phyloP scores from a whole-genome alignment of 352 stramenopile species.

The Pythium phragmitis region DNA sequence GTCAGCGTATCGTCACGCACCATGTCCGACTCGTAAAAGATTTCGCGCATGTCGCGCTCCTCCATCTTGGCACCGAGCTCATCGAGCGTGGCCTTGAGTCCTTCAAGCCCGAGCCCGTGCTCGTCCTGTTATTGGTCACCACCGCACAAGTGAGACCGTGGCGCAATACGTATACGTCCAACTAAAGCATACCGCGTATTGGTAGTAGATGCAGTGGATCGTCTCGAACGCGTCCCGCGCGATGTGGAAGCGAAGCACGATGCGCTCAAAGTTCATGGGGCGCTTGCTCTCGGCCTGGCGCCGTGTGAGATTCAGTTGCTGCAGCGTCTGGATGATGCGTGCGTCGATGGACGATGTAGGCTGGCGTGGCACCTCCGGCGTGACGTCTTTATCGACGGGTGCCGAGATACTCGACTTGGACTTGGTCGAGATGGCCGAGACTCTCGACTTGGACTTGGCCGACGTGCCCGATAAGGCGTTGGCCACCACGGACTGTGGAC shows the following conservation, averaged over 20 bases:
- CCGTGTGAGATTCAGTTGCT: constrained; percentile 58
- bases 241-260: constrained; percentile 71
- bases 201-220: constrained; percentile 63
- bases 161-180: background rate
- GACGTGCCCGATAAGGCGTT: background rate
- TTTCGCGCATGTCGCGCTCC: constrained; percentile 64
- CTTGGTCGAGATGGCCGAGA: background rate
- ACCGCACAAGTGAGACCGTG: constrained; percentile 4
- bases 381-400: background rate
- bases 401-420: background rate
- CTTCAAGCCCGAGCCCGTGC: constrained; percentile 61
- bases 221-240: constrained; percentile 63
- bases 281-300: constrained; percentile 48
- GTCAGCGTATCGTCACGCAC: constrained; percentile 82
- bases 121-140: constrained; percentile 27
- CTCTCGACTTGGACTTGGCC: background rate
- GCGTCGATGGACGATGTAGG: constrained; percentile 47
- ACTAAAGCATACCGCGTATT: constrained; percentile 48
- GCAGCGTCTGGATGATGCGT: constrained; percentile 67
- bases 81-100: constrained; percentile 58
- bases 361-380: constrained; percentile 8
- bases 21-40: constrained; percentile 90
- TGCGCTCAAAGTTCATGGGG: constrained; percentile 68
- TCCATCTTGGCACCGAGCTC: constrained; percentile 65
- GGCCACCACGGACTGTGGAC: background rate